Percentiles rank a stretch among this genome's conserved stretches.
phyloP scores from a whole-genome alignment of 2,329 filamentous ascomycete species.

The Arthrobotrys entomopaga region DNA sequence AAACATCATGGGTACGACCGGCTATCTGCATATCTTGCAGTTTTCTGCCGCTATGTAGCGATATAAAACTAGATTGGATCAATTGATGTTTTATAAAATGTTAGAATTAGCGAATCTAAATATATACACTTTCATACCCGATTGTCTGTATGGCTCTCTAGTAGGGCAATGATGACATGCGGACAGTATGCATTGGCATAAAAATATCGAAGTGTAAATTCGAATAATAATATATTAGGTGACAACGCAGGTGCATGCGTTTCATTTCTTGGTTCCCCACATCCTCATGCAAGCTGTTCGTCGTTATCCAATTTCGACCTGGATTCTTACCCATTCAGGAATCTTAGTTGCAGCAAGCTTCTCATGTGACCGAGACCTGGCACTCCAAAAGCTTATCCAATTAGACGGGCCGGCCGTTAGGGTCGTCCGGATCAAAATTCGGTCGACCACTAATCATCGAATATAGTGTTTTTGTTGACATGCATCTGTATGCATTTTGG shows the following conservation, averaged over 20 bases:
- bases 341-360: slow-evolving; percentile 13
- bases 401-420: slow-evolving; percentile 1
- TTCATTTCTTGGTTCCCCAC: neutral
- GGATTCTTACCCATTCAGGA: slow-evolving; percentile 15
- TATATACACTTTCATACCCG: no score
- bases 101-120: no score
- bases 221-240: neutral
- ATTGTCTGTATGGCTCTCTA: no score
- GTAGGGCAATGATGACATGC: no score
- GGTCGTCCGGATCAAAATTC: neutral
- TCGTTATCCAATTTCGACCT: slow-evolving; percentile 12
- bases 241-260: slow-evolving; percentile 21
- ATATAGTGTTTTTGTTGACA: neutral
- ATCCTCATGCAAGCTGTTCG: slow-evolving; percentile 6
- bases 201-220: neutral
- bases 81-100: no score
- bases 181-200: no score
- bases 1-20: no score
- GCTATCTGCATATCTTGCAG: no score
- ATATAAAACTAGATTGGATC: no score
- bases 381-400: slow-evolving; percentile 20
- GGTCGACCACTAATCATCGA: neutral
- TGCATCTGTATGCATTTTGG: neutral
- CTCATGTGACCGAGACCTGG: slow-evolving; percentile 9
- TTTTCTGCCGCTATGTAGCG: no score